These are phyloP conservation scores for Ceratocystis cacaofunesta DNA, from an alignment of 2,329 filamentous ascomycete genomes.

Conservation along the genomic window DNA sequence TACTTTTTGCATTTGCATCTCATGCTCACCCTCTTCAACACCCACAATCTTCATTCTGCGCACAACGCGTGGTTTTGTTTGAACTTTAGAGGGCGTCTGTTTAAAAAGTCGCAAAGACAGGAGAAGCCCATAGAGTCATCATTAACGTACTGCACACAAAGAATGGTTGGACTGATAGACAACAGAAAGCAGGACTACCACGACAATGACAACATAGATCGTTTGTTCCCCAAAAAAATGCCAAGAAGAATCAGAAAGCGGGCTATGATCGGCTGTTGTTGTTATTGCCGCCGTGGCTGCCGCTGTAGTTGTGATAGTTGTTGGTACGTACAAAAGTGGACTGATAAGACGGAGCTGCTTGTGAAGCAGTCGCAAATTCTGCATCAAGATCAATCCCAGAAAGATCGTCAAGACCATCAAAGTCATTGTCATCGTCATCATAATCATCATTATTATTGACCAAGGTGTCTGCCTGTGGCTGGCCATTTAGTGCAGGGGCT, in stretches of 20 bases:
- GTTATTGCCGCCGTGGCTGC: not conserved
- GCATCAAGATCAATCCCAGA: slow-evolving; percentile 15
- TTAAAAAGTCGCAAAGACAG: not conserved
- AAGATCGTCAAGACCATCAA: slow-evolving; percentile 13
- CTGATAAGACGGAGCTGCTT: not conserved
- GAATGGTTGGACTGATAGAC: not conserved
- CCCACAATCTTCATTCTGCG: slow-evolving; percentile 15
- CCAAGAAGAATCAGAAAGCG: not conserved
- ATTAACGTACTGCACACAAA: slow-evolving; percentile 13
- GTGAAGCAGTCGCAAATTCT: slow-evolving; percentile 15
- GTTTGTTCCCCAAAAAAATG: not conserved
- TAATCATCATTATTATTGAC: not conserved
- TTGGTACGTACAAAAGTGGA: slow-evolving; percentile 13
- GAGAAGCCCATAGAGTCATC: slow-evolving; percentile 4
- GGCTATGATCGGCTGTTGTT: not conserved
- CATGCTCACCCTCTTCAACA: slow-evolving; percentile 10
- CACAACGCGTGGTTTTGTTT: slow-evolving; percentile 10
- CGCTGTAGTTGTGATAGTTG: not conserved
- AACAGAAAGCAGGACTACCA: too few relatives aligned
- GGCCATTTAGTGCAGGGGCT: not conserved
- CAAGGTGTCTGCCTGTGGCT: not conserved
- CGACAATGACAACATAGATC: not conserved
- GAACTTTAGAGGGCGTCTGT: slow-evolving; percentile 9
- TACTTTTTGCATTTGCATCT: slow-evolving; percentile 12
- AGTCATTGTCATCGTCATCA: slow-evolving; percentile 9